A percentile compares a stretch with the other conserved stretches of the same genome.
These are phyloP conservation scores for Lachancea cidri DNA, from an alignment of 805 yeast species.

Conservation along the genomic window DNA sequence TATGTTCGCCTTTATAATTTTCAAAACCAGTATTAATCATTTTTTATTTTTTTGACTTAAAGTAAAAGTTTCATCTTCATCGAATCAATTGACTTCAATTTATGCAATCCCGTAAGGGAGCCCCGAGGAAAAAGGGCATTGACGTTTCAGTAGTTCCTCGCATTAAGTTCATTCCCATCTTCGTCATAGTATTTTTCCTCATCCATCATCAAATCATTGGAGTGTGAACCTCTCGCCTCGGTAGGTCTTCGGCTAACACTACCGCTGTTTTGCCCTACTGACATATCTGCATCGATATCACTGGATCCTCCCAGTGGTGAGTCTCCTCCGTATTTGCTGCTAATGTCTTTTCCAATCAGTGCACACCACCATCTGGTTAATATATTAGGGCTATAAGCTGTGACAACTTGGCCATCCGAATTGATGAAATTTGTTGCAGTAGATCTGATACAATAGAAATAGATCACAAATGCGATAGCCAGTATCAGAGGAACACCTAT, in stretches of 20 bases:
- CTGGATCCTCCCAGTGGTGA: constrained; percentile 21
- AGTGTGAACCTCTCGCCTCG: constrained; percentile 10
- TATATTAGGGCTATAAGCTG: constrained; percentile 30
- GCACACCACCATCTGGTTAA: constrained; percentile 29
- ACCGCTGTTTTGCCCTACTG: constrained; percentile 2
- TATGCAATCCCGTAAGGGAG: background rate
- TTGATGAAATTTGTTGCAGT: constrained; percentile 32
- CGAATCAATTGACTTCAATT: background rate
- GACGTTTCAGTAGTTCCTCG: constrained; percentile 17
- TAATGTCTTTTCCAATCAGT: constrained; percentile 24
- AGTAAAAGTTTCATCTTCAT: background rate
- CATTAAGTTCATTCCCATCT: constrained; percentile 20
- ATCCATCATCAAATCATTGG: constrained; percentile 19
- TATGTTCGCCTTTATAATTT: background rate
- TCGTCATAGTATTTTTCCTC: constrained; percentile 23
- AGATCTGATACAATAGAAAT: constrained; percentile 28
- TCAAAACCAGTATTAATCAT: no score
- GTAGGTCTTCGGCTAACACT: constrained; percentile 8
- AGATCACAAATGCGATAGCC: constrained; percentile 19
- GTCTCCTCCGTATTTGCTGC: constrained; percentile 23
- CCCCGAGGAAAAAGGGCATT: background rate
- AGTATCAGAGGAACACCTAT: constrained; percentile 57
- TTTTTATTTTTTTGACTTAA: no score
- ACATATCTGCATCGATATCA: constrained; percentile 8
- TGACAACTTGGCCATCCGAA: constrained; percentile 35